Evolutionary conservation across 2,329 filamentous ascomycete species (phyloP).

Genomic region (Phaeosphaeria sp.): DNA sequence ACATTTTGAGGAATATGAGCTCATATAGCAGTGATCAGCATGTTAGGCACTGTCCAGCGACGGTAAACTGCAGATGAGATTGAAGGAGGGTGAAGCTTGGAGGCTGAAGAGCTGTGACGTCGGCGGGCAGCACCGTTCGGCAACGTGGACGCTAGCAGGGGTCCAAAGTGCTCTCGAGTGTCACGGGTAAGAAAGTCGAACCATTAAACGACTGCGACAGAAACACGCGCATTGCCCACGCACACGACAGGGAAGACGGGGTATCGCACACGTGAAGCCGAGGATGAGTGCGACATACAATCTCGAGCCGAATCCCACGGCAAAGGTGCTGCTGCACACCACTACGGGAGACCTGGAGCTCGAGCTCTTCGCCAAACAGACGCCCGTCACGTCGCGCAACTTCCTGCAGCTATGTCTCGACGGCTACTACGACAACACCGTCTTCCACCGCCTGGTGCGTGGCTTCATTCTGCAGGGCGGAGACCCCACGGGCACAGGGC

Average conservation of each 20-base stretch:
- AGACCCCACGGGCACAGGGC: constrained; percentile 90
- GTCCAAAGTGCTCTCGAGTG: neutral
- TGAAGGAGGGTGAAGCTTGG: neutral
- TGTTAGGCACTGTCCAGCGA: neutral
- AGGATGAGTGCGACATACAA: constrained; percentile 90
- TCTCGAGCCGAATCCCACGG: constrained; percentile 92
- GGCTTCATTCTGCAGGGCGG: constrained; percentile 95
- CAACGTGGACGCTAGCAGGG: constrained; percentile 10
- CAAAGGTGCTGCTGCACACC: constrained; percentile 88
- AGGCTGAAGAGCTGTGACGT: constrained; percentile 2
- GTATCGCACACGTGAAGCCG: constrained; percentile 4
- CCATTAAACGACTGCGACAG: neutral
- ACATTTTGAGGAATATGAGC: constrained; percentile 54
- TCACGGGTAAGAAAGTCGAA: constrained; percentile 5
- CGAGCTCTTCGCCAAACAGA: constrained; percentile 94
- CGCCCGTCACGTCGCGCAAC: constrained; percentile 88
- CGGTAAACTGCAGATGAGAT: constrained; percentile 1
- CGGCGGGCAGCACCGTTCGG: constrained; percentile 1
- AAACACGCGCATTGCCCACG: constrained; percentile 10
- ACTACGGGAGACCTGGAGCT: constrained; percentile 87
- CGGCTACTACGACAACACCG: constrained; percentile 91
- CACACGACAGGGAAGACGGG: neutral
- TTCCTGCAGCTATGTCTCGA: constrained; percentile 95
- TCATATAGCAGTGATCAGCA: neutral
- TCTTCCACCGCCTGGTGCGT: constrained; percentile 91